Conservation (phyloP, 2,329 filamentous ascomycete genomes). For the Zymoseptoria tritici region DNA sequence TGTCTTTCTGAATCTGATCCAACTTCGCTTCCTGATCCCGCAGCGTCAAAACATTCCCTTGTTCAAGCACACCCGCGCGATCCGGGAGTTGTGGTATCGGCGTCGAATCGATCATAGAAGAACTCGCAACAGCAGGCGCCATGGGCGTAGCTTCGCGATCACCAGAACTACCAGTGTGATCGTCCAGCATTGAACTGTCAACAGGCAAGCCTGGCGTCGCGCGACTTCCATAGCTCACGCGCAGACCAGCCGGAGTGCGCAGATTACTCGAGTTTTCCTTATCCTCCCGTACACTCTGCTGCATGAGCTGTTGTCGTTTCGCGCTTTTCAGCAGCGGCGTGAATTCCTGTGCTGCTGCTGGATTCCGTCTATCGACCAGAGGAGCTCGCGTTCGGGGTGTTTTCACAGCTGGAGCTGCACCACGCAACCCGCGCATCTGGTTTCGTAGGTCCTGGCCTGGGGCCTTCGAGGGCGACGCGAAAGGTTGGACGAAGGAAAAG, state of each 20-base stretch:
- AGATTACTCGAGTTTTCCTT: constrained; percentile 37
- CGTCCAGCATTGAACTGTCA: constrained; percentile 62
- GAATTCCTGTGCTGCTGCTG: constrained; percentile 63
- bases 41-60: constrained; percentile 83
- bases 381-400: constrained; percentile 70
- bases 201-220: constrained; percentile 70
- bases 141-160: constrained; percentile 61
- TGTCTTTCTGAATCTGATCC: constrained; percentile 95
- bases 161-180: constrained; percentile 56
- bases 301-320: constrained; percentile 57
- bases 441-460: constrained; percentile 61
- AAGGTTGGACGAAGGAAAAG: constrained; percentile 80
- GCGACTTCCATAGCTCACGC: constrained; percentile 49
- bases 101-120: constrained; percentile 69
- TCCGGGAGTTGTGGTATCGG: constrained; percentile 65
- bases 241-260: constrained; percentile 61
- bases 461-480: constrained; percentile 70
- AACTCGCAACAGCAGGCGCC: constrained; percentile 62
- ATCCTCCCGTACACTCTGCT: constrained; percentile 31
- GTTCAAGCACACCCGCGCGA: constrained; percentile 58
- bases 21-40: constrained; percentile 91
- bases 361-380: constrained; percentile 60
- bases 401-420: constrained; percentile 23
- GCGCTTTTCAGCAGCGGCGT: constrained; percentile 84
- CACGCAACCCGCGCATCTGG: constrained; percentile 60